Conservation (phyloP, 495 filamentous ascomycete species). For the Xylaria nigripes region DNA sequence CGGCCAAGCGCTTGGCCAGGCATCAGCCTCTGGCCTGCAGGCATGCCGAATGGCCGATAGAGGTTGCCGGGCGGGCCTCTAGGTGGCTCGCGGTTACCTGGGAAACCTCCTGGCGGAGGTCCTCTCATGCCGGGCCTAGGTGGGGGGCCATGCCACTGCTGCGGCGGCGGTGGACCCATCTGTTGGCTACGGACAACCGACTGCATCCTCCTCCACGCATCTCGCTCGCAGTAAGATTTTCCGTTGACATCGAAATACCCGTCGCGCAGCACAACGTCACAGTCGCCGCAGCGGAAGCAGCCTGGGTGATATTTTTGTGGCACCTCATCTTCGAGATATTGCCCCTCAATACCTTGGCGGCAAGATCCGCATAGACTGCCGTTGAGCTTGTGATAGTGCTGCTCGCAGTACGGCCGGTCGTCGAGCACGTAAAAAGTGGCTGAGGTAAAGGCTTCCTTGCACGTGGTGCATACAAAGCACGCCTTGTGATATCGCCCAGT, state of each 20-base stretch:
- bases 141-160: constrained; percentile 25
- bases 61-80: constrained; percentile 27
- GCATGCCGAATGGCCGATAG: constrained; percentile 23
- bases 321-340: constrained; percentile 81
- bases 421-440: constrained; percentile 87
- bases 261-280: constrained; percentile 49
- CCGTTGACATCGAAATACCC: constrained; percentile 54
- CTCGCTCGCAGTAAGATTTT: constrained; percentile 69
- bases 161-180: constrained; percentile 11
- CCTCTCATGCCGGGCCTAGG: constrained; percentile 27
- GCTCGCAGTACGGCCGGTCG: constrained; percentile 81
- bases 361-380: constrained; percentile 74
- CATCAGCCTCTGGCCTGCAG: constrained; percentile 23
- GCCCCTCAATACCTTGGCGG: constrained; percentile 80
- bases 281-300: constrained; percentile 74
- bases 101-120: constrained; percentile 11
- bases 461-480: constrained; percentile 88
- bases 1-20: constrained; percentile 26
- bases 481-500: constrained; percentile 89
- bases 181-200: constrained; percentile 23
- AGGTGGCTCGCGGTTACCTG: constrained; percentile 15
- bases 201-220: constrained; percentile 60
- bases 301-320: constrained; percentile 74
- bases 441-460: constrained; percentile 71
- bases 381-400: constrained; percentile 90